phyloP scores from a whole-genome alignment of 768 basidiomycete genomes.

The Amanita brunnescens region DNA sequence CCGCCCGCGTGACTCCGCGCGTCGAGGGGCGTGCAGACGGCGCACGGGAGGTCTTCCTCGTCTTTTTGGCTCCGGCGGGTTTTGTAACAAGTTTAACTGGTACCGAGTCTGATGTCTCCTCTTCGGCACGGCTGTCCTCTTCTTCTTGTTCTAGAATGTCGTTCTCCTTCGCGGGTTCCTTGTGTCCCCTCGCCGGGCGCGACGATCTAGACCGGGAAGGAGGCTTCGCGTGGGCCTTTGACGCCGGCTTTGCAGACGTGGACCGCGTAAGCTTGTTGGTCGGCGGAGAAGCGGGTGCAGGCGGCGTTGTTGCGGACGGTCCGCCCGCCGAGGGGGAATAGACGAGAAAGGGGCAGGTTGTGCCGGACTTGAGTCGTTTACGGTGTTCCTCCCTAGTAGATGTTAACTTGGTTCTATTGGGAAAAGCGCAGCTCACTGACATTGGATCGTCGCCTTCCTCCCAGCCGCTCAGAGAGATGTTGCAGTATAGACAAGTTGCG shows the following conservation, averaged over 20 bases:
- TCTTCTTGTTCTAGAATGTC: background rate
- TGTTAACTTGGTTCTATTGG: background rate
- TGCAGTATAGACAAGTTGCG: slow-evolving; percentile 81
- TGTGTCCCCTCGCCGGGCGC: background rate
- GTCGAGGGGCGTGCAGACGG: slow-evolving; percentile 6
- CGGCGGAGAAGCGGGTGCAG: background rate
- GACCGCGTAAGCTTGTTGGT: slow-evolving; percentile 20
- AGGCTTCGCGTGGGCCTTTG: slow-evolving; percentile 19
- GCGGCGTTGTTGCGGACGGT: background rate
- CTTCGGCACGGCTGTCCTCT: background rate
- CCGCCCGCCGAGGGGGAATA: slow-evolving; percentile 13
- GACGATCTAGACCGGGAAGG: background rate
- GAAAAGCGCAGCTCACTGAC: slow-evolving; percentile 41
- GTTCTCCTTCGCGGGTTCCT: too few relatives aligned
- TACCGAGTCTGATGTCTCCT: background rate
- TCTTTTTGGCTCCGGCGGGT: background rate
- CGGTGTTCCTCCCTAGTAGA: slow-evolving; percentile 60
- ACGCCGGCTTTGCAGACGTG: slow-evolving; percentile 19
- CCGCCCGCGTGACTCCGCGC: background rate
- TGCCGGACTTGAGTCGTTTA: slow-evolving; percentile 49
- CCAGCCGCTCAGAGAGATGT: slow-evolving; percentile 77
- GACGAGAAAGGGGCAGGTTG: slow-evolving; percentile 36
- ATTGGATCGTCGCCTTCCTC: slow-evolving; percentile 78
- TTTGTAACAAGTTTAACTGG: background rate
- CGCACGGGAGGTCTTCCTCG: slow-evolving; percentile 3